Percentiles rank a stretch among this genome's conserved stretches.
Evolutionary conservation across 2,329 filamentous ascomycete species (phyloP).

Genomic region (Penicillium occitanis): DNA sequence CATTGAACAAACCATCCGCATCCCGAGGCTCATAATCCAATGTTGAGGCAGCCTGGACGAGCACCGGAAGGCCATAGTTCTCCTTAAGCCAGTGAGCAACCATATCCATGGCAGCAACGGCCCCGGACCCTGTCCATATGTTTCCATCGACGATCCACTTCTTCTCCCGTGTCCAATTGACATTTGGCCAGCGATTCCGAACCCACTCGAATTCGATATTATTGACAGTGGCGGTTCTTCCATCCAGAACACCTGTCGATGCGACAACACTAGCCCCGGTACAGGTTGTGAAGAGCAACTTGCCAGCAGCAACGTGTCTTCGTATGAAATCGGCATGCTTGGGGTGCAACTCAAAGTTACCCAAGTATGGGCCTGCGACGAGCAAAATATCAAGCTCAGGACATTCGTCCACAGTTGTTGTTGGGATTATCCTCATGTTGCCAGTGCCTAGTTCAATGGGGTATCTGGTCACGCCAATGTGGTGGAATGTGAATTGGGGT

Average conservation of each 20-base stretch:
- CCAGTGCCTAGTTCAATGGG: slow-evolving; percentile 29
- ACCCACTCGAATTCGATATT: slow-evolving; percentile 35
- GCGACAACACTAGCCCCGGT: slow-evolving; percentile 25
- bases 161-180: slow-evolving; percentile 47
- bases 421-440: slow-evolving; percentile 30
- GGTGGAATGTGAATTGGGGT: slow-evolving; percentile 36
- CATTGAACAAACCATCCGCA: slow-evolving; percentile 31
- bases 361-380: slow-evolving; percentile 35
- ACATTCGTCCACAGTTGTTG: slow-evolving; percentile 33
- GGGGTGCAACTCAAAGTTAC: slow-evolving; percentile 30
- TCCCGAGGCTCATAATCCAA: slow-evolving; percentile 43
- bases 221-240: slow-evolving; percentile 47
- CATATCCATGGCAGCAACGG: slow-evolving; percentile 50
- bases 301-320: slow-evolving; percentile 38
- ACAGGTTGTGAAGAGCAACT: slow-evolving; percentile 29
- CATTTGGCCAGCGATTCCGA: slow-evolving; percentile 38
- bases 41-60: slow-evolving; percentile 24
- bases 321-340: slow-evolving; percentile 36
- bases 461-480: slow-evolving; percentile 36
- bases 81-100: slow-evolving; percentile 43
- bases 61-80: slow-evolving; percentile 34
- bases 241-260: slow-evolving; percentile 43
- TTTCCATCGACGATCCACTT: slow-evolving; percentile 51
- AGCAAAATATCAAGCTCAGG: slow-evolving; percentile 43
- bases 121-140: slow-evolving; percentile 50